Evolutionary conservation across 2,329 filamentous ascomycete species (phyloP).

Genomic region (Neonectria coccinea): DNA sequence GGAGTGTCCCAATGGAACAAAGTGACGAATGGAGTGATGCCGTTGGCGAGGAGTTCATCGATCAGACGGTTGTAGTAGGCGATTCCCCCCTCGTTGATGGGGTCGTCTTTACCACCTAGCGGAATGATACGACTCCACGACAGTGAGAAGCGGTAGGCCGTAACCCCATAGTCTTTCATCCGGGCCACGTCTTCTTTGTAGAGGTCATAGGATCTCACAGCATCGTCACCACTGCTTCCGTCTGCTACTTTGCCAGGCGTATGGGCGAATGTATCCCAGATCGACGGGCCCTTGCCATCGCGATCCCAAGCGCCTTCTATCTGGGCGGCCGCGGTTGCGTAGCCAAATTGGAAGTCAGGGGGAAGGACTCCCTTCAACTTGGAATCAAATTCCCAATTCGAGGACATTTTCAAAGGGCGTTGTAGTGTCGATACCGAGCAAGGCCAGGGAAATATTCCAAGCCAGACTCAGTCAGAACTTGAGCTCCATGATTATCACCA

Average conservation of each 20-base stretch:
- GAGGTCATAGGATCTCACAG: constrained; percentile 54
- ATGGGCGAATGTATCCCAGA: constrained; percentile 56
- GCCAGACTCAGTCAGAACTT: neutral
- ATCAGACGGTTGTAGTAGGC: constrained; percentile 71
- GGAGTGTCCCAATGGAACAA: constrained; percentile 76
- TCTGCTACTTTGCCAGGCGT: constrained; percentile 55
- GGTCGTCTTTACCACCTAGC: constrained; percentile 71
- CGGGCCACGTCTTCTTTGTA: constrained; percentile 64
- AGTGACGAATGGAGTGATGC: constrained; percentile 71
- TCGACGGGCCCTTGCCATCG: constrained; percentile 56
- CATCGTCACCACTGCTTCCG: constrained; percentile 54
- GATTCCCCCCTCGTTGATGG: constrained; percentile 70
- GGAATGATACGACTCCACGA: constrained; percentile 75
- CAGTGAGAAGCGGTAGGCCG: constrained; percentile 72
- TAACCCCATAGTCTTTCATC: constrained; percentile 68
- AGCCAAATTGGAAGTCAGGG: constrained; percentile 28
- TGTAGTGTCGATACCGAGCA: neutral
- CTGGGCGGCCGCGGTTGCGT: constrained; percentile 27
- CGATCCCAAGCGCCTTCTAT: constrained; percentile 57
- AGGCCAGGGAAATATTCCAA: neutral
- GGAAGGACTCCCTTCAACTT: constrained; percentile 21
- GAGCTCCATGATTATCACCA: neutral
- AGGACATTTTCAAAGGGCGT: constrained; percentile 11
- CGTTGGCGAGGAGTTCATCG: constrained; percentile 64
- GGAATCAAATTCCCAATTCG: constrained; percentile 24